These are phyloP conservation scores for Abelmoschus esculentus DNA, from an alignment of 345 rosid species.

Conservation along the genomic window DNA sequence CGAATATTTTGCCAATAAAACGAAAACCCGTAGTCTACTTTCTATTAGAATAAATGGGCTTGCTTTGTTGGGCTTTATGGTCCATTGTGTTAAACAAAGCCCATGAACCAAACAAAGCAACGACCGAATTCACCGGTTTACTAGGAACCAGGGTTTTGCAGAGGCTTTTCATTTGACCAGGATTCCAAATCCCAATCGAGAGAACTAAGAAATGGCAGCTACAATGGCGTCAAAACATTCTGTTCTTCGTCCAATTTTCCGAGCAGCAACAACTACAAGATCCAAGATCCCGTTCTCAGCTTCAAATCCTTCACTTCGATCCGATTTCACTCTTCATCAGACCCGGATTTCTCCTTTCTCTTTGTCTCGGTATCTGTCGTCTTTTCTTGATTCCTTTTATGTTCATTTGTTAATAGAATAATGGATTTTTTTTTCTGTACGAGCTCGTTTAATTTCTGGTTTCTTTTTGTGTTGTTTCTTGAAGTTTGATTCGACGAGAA, in stretches of 20 bases:
- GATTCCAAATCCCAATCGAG: conserved; percentile 2
- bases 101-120: background rate
- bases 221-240: conserved; percentile 43
- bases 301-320: conserved; percentile 25
- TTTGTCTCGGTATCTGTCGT: conserved; percentile 22
- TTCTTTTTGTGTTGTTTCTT: conserved; percentile 3
- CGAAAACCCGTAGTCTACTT: no score
- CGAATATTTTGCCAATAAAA: no score
- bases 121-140: background rate
- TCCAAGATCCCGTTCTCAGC: conserved; percentile 23
- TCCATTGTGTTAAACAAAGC: background rate
- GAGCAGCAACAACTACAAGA: conserved; percentile 21
- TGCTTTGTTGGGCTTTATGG: background rate
- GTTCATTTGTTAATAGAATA: background rate
- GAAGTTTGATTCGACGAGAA: conserved; percentile 55
- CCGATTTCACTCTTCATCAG: conserved; percentile 26
- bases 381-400: background rate
- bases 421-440: background rate
- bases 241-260: conserved; percentile 29
- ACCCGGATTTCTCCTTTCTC: conserved; percentile 23
- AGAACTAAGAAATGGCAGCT: conserved; percentile 29
- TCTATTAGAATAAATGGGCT: background rate
- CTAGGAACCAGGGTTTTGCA: conserved; percentile 21
- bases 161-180: conserved; percentile 27
- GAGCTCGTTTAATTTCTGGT: background rate